These are phyloP conservation scores for Cyclostephanos tholiformis DNA, from an alignment of 108 stramenopile genomes.

Conservation along the genomic window DNA sequence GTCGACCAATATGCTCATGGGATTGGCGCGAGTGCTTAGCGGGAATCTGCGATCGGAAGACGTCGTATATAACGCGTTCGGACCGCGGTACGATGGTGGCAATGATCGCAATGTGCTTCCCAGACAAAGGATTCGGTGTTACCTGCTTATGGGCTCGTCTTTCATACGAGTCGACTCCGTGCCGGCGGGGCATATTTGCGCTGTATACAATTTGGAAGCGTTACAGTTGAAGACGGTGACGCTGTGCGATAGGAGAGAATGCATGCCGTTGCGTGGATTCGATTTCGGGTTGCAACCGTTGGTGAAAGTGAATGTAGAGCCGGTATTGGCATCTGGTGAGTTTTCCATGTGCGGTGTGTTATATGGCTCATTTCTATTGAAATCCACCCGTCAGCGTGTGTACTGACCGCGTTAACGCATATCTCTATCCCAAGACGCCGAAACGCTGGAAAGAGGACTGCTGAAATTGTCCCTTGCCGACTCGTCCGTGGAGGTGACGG, in stretches of 20 bases:
- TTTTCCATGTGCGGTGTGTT: neutral
- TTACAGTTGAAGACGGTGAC: constrained; percentile 83
- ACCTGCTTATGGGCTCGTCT: constrained; percentile 88
- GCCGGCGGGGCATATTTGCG: constrained; percentile 89
- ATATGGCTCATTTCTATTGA: neutral
- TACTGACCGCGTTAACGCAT: neutral
- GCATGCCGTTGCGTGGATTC: constrained; percentile 79
- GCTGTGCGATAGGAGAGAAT: constrained; percentile 58
- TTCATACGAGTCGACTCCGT: constrained; percentile 78
- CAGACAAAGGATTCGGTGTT: constrained; percentile 65
- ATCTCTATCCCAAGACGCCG: constrained; percentile 45
- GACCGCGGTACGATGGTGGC: constrained; percentile 66
- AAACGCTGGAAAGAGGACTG: constrained; percentile 70
- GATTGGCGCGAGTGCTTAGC: constrained; percentile 77
- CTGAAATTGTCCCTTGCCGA: constrained; percentile 80
- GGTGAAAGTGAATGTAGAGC: constrained; percentile 90
- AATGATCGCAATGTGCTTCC: constrained; percentile 10
- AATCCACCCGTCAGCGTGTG: neutral
- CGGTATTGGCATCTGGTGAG: constrained; percentile 60
- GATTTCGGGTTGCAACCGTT: constrained; percentile 76
- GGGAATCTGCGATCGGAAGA: constrained; percentile 69
- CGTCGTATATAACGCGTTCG: constrained; percentile 66
- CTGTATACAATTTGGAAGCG: constrained; percentile 82
- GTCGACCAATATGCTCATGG: constrained; percentile 64
- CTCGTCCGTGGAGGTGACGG: constrained; percentile 83